Evolutionary conservation across 306 rosid genomes (phyloP), one percentile per base, ranked within the genome.

Genomic region (Hippophae rhamnoides): DNA sequence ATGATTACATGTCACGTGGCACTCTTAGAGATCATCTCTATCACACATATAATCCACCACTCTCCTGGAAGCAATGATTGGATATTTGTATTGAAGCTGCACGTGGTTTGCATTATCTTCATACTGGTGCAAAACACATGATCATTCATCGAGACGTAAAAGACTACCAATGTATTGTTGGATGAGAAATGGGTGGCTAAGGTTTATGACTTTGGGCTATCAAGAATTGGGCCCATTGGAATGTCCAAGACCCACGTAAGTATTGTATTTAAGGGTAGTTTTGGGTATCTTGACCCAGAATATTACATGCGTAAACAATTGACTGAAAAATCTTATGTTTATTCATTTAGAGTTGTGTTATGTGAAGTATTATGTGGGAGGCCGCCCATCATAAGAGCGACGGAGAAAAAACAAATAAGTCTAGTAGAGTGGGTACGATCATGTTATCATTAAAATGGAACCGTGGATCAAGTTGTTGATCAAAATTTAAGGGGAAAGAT

Each of bases 201-300:
- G 52, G 79, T 81, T 7, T 67, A 81, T 0, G 85, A 84, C 23
- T 81, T 81, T 8, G 83, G 79, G 1, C 23, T 81, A 38, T 76
- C 85, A 0, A 81, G 50, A 26, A 18, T n/a, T 7, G 78, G 76
- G 8, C 69, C 74, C 0, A 14, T 25, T 4, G 52, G n/a, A 38
- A 40, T 13, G 26, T 56, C 53, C 3, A 65, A 74, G 12, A 42
- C 72, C 13, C 78, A 72, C 51, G 71, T 81, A 6, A 76, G 64
- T 12, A 81, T 78, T 0, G 40, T 18, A 6, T 81, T 81, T 5
- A 80, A 80, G 65, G 90, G 86, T 2, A 78, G 74, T 4, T 60
- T 67, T 0, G 86, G 84, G 5, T 80, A 76, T 46, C 18, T 84
- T 1, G 82, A 84, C 41, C 84, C 84, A 0, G 79, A 84, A 18